These are phyloP conservation scores for Heracleum sosnowskyi DNA, from an alignment of 129 eudicot genomes.

Conservation along the genomic window DNA sequence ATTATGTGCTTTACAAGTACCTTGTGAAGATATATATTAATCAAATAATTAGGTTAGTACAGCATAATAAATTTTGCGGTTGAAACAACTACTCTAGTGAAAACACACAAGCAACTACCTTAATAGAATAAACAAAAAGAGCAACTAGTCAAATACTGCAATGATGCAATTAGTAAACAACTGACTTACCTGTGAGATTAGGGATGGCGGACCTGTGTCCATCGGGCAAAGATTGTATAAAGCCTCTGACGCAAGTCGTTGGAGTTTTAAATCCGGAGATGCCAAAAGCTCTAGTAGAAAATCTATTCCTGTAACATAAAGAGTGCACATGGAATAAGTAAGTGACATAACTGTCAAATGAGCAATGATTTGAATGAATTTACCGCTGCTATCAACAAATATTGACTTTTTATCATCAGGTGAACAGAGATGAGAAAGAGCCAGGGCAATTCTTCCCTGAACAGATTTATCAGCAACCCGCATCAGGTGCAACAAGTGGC, in stretches of 20 bases:
- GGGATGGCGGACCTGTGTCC: slow-evolving; percentile 73
- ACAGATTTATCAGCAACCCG: slow-evolving; percentile 45
- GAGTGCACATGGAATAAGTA: not conserved
- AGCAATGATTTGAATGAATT: not conserved
- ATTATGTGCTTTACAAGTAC: not conserved
- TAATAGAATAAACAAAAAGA: not conserved
- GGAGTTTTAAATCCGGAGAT: slow-evolving; percentile 43
- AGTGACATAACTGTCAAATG: not conserved
- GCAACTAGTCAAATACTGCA: not conserved
- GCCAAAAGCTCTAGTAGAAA: slow-evolving; percentile 68
- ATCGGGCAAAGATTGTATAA: slow-evolving; percentile 54
- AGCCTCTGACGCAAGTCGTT: slow-evolving; percentile 55
- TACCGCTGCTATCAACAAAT: slow-evolving; percentile 68
- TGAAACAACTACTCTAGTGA: not conserved
- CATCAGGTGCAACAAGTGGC: slow-evolving; percentile 66
- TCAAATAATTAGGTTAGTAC: not conserved
- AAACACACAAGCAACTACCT: not conserved
- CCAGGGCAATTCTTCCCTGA: slow-evolving; percentile 63
- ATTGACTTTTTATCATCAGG: slow-evolving; percentile 61
- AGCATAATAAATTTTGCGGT: not conserved
- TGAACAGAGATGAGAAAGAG: slow-evolving; percentile 94
- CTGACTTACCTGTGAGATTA: slow-evolving; percentile 51
- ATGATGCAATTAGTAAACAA: not conserved
- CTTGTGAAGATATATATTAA: too few relatives aligned
- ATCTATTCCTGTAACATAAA: slow-evolving; percentile 42